Percentiles rank a stretch among this genome's conserved stretches.
Conservation (phyloP, 2,329 filamentous ascomycete species). For the Cercospora sp. region DNA sequence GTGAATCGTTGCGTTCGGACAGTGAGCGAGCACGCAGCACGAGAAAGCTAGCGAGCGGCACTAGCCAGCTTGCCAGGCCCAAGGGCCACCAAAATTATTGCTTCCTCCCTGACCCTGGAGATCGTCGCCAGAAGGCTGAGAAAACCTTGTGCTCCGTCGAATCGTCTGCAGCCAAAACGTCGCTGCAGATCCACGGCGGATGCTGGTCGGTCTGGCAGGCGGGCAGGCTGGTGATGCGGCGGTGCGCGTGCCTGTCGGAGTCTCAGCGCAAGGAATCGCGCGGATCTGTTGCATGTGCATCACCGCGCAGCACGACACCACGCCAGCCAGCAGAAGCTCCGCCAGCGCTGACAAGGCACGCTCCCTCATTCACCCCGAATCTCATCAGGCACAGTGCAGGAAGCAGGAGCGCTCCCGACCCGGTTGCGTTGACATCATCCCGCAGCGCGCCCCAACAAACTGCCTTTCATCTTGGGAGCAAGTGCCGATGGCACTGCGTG, state of each 20-base stretch:
- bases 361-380: neutral
- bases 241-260: neutral
- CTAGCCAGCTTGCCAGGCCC: neutral
- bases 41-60: neutral
- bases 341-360: neutral
- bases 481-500: slow-evolving; percentile 8
- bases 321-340: neutral
- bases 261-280: neutral
- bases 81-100: neutral
- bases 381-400: neutral
- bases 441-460: neutral
- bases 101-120: neutral
- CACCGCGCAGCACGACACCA: neutral
- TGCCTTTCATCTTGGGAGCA: neutral
- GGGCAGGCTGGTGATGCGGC: neutral
- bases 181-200: neutral
- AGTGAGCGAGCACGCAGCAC: neutral
- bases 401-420: neutral
- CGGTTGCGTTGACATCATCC: slow-evolving; percentile 1
- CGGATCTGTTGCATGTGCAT: slow-evolving; percentile 5
- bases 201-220: neutral
- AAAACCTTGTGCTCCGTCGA: slow-evolving; percentile 6
- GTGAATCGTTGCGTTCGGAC: neutral
- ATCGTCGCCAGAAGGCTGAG: slow-evolving; percentile 3
- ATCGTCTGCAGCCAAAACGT: neutral